These are phyloP conservation scores for Cicer cuneatum DNA, from an alignment of 306 rosid species.

Conservation along the genomic window DNA sequence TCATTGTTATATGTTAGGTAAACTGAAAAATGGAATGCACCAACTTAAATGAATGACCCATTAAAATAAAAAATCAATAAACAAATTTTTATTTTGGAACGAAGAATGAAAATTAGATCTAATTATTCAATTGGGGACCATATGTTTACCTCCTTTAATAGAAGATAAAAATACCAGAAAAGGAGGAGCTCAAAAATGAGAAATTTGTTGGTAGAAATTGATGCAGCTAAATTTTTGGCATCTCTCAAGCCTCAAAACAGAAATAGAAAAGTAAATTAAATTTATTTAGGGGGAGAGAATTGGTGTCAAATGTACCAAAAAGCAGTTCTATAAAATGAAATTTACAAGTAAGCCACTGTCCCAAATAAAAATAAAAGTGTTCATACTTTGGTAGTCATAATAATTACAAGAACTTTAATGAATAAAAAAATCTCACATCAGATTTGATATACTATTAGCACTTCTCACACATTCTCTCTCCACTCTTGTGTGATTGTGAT, in stretches of 20 bases:
- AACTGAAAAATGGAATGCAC: constrained; percentile 33
- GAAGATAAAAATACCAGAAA: constrained; percentile 13
- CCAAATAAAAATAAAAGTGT: not conserved
- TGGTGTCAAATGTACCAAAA: constrained; percentile 36
- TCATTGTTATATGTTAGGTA: not conserved
- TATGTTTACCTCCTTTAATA: constrained; percentile 8
- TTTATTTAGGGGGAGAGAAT: not conserved
- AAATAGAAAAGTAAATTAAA: not conserved
- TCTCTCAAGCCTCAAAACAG: not conserved
- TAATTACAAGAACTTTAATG: constrained; percentile 43
- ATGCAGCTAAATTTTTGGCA: constrained; percentile 11
- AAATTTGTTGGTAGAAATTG: not conserved
- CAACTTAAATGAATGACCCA: constrained; percentile 16
- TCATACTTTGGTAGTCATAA: constrained; percentile 16
- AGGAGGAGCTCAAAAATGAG: constrained; percentile 10
- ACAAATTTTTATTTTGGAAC: not conserved
- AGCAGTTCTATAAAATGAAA: not conserved
- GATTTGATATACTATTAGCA: not conserved
- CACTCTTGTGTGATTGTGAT: constrained; percentile 22
- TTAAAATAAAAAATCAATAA: no score
- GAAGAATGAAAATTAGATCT: not conserved
- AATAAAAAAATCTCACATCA: constrained; percentile 42
- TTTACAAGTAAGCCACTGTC: constrained; percentile 34
- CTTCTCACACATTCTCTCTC: constrained; percentile 2
- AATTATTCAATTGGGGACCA: constrained; percentile 30